Percentiles rank a stretch among this genome's conserved stretches.
phyloP scores from a whole-genome alignment of 345 rosid species.

The Camelina neglecta region DNA sequence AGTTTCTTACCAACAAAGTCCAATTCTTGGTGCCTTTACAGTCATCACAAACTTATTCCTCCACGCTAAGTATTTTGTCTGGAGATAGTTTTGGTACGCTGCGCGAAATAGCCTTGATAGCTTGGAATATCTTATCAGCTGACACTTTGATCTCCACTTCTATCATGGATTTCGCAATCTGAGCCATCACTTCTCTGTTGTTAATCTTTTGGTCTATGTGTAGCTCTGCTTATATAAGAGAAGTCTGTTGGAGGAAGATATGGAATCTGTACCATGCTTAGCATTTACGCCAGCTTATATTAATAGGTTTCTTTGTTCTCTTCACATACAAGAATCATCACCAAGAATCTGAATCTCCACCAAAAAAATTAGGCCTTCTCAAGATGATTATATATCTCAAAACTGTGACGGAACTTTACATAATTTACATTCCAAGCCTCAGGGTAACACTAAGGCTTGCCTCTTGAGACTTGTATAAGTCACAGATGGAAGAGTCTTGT shows the following conservation, averaged over 20 bases:
- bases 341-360: constrained; percentile 25
- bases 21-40: constrained; percentile 39
- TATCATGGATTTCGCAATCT: constrained; percentile 36
- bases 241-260: neutral
- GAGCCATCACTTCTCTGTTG: constrained; percentile 30
- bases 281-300: constrained; percentile 11
- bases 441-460: constrained; percentile 8
- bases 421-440: neutral
- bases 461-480: constrained; percentile 11
- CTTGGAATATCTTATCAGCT: constrained; percentile 41
- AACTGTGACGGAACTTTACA: neutral
- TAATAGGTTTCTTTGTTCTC: constrained; percentile 18
- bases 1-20: constrained; percentile 31
- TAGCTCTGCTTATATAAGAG: constrained; percentile 28
- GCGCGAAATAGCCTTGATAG: constrained; percentile 34
- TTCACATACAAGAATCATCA: constrained; percentile 15
- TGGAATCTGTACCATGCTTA: constrained; percentile 35
- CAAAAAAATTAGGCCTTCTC: neutral
- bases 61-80: constrained; percentile 39
- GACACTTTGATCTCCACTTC: constrained; percentile 31
- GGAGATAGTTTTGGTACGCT: constrained; percentile 42
- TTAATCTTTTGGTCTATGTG: neutral
- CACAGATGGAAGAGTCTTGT: neutral
- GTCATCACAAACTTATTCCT: constrained; percentile 26
- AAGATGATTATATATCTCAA: neutral